Base-by-base conservation (phyloP, 208 protist genomes). In the Leptomonas pyrrhocoris region DNA sequence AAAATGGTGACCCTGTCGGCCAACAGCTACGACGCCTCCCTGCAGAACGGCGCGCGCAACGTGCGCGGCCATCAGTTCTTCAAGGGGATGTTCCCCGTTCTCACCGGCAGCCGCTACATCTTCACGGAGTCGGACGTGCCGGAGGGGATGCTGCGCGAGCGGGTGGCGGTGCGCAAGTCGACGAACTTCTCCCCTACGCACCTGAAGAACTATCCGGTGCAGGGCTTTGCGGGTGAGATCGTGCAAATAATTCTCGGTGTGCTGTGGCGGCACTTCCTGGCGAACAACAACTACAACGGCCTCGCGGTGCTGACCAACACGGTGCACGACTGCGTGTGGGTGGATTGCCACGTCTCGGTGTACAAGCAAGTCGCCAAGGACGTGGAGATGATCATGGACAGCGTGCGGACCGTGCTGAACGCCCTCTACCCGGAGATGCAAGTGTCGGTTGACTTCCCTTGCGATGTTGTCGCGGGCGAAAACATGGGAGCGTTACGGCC, bases 321-420 rank as follows among this genome's bases (percentile, higher is more conserved):
- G 8, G 94, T 98, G 46, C 94, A 98, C 74, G 94, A 98, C 68
- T 98, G 94, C 50, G 94, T 98, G 38, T 98, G 94, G 94, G 88
- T 98, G 43, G 94, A 98, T 76, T 88, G 83, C 66, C 92, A 96
- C 58, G 70, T 83, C 36, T 94, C 92, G 43, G 80, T 97, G 13
- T 95, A 90, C 62, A 73, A 64, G 23, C 69, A 89, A 45, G 92
- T 97, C 15, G 89, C 82, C 19, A 80, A 87, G 50, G 94, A 96
- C 62, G 88, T 94, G 40, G 88, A 96, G 69, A 49, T 68, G 25
- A 94, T 95, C 59, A 95, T 98, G 86, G 84, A 80, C 68, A 90
- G 83, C 66, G 94, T 94, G 19, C 88, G 86, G 19, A 79, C 74
- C 12, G 88, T 93, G 25, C 68, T 96, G 25, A 95, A 96, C 64